These are phyloP conservation scores for Orbilia brochopaga DNA, from an alignment of 2,329 filamentous ascomycete genomes.

Conservation along the genomic window DNA sequence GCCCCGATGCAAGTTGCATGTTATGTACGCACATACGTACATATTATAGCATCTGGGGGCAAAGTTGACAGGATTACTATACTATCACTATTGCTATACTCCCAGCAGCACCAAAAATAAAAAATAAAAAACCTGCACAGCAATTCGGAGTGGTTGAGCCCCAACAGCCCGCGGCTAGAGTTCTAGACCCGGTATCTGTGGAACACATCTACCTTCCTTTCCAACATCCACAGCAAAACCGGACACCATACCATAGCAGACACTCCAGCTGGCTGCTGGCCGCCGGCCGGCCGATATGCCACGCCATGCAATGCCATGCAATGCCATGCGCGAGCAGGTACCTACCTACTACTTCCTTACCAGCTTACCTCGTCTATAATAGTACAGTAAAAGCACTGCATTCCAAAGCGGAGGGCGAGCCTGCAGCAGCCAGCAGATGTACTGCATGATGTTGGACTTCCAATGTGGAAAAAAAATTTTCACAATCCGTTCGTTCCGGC, in stretches of 20 bases:
- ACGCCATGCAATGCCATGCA: too few species aligned
- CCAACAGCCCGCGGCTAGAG: slow-evolving; percentile 24
- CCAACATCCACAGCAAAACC: neutral
- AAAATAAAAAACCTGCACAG: too few species aligned
- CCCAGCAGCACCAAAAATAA: too few species aligned
- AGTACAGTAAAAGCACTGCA: slow-evolving; percentile 17
- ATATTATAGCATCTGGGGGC: slow-evolving; percentile 6
- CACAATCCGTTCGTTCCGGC: slow-evolving; percentile 47
- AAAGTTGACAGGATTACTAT: neutral
- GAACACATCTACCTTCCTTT: slow-evolving; percentile 22
- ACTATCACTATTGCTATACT: neutral
- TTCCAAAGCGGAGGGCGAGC: slow-evolving; percentile 12
- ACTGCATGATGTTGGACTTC: slow-evolving; percentile 44
- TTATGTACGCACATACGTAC: neutral
- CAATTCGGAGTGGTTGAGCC: slow-evolving; percentile 29
- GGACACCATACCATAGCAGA: too few species aligned
- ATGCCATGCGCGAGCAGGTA: neutral
- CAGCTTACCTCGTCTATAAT: slow-evolving; percentile 13
- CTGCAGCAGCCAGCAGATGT: slow-evolving; percentile 17
- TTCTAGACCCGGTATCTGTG: slow-evolving; percentile 40
- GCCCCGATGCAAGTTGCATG: neutral
- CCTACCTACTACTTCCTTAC: slow-evolving; percentile 27
- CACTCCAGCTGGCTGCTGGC: too few species aligned
- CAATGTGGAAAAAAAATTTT: slow-evolving; percentile 33
- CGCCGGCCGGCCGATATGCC: too few species aligned